Conservation (phyloP, 1,284 basidiomycete species). For the Heterobasidion annosum region DNA sequence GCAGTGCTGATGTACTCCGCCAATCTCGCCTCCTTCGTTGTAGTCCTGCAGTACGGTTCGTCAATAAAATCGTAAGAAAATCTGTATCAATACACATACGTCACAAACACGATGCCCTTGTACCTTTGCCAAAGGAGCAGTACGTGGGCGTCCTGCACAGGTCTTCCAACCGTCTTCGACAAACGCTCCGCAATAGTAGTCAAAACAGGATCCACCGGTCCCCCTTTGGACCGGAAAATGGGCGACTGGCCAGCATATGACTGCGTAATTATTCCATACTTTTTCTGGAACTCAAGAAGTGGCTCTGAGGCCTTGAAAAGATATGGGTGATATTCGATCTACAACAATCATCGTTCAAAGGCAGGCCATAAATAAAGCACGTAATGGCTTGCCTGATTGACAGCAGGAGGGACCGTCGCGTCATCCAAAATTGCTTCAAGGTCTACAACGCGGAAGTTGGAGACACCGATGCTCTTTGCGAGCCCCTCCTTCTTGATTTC, state of each 20-base stretch:
- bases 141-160: conserved; percentile 22
- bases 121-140: conserved; percentile 25
- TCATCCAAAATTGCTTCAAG: conserved; percentile 52
- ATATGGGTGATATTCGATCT: conserved; percentile 83
- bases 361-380: background rate
- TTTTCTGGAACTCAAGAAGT: conserved; percentile 43
- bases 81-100: conserved; percentile 34
- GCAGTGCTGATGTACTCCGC: conserved; percentile 55
- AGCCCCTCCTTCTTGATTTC: conserved; percentile 57
- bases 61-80: background rate
- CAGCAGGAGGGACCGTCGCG: conserved; percentile 54
- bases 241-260: conserved; percentile 62
- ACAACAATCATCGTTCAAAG: background rate
- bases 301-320: conserved; percentile 50
- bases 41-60: conserved; percentile 37
- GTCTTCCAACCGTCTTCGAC: conserved; percentile 17
- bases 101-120: conserved; percentile 35
- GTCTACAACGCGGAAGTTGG: conserved; percentile 69
- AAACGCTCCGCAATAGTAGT: conserved; percentile 20
- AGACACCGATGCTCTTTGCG: conserved; percentile 76
- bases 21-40: conserved; percentile 60
- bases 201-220: conserved; percentile 38
- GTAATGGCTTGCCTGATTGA: conserved; percentile 60
- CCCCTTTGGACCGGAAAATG: conserved; percentile 47
- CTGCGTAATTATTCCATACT: conserved; percentile 57